Evolutionary conservation across 139 green algal species (phyloP), one percentile per base, ranked within the genome.

Genomic region (Cymbomonas tetramitiformis): DNA sequence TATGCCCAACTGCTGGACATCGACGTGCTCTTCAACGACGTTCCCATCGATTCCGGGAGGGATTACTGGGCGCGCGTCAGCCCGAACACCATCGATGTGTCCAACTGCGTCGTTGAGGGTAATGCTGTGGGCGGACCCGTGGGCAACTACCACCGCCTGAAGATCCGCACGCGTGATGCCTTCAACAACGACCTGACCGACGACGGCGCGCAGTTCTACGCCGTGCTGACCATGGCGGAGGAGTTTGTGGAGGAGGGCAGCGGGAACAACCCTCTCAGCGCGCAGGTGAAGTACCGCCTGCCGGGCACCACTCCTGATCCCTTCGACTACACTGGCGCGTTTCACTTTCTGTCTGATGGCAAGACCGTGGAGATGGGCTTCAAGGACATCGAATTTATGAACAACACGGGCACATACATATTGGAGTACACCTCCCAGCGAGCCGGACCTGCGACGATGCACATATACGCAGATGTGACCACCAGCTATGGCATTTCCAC

Each of bases 221-320:
- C 21, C 7, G n/a, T n/a, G n/a, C n/a, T n/a, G n/a, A 19, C 24
- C n/a, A 36, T 61, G 26, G 15, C 23, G 52, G 50, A 61, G 15
- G 15, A 50, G 29, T 19, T 61, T 10, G 9, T 61, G 7, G n/a
- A 25, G 6, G 29, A 57, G 7, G 30, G 52, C 15, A 54, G 24
- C 8, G 52, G 52, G 30, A 34, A 61, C 9, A 52, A 61, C 15
- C 52, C 52, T 28, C 28, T 61, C 9, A 54, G 38, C 28, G 52
- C 52, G 15, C 10, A 52, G 44, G 10, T 31, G n/a, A 52, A 52
- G 44, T n/a, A 19, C 26, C 44, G n/a, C 18, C 44, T 12, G 44
- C 44, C 44, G 15, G 10, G 26, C 15, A n/a, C n/a, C n/a, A n/a
- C n/a, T n/a, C n/a, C n/a, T 52, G 18, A 18, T 19, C 18, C 15